Conservation (phyloP, 2,329 filamentous ascomycete species). For the Hypoxylon sp. region DNA sequence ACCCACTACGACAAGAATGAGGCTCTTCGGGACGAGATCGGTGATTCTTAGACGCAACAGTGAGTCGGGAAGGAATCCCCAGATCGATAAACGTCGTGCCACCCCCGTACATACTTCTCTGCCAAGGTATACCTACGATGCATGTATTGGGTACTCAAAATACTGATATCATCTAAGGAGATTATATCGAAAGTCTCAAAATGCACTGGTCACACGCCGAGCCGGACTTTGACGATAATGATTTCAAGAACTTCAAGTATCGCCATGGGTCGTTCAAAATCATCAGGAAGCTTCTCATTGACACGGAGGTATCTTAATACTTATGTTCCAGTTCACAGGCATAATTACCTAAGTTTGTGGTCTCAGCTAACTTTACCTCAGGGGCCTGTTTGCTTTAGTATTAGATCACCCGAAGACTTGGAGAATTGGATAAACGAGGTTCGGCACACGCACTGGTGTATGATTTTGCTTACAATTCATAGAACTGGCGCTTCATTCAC, state of each 20-base stretch:
- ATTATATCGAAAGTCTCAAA: background rate
- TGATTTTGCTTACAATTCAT: conserved; percentile 2
- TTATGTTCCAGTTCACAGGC: too few species aligned
- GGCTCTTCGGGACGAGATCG: conserved; percentile 12
- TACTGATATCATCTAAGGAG: background rate
- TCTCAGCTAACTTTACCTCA: conserved; percentile 2
- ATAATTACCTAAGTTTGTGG: too few species aligned
- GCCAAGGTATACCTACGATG: too few species aligned
- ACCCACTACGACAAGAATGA: background rate
- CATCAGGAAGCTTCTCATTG: conserved; percentile 14
- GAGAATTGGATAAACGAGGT: conserved; percentile 16
- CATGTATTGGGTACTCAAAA: background rate
- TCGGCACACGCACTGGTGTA: background rate
- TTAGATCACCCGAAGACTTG: conserved; percentile 3
- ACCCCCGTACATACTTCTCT: too few species aligned
- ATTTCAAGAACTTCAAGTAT: conserved; percentile 15
- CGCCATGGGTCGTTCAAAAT: conserved; percentile 9
- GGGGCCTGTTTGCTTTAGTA: conserved; percentile 4
- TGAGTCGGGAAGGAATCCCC: too few species aligned
- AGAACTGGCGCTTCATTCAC: background rate
- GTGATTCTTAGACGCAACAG: too few species aligned
- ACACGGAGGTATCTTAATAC: too few species aligned
- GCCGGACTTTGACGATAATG: conserved; percentile 6
- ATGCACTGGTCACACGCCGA: conserved; percentile 19
- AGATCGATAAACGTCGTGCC: too few species aligned